phyloP scores from a whole-genome alignment of 768 basidiomycete species.

The Paxillus rubicundulus region DNA sequence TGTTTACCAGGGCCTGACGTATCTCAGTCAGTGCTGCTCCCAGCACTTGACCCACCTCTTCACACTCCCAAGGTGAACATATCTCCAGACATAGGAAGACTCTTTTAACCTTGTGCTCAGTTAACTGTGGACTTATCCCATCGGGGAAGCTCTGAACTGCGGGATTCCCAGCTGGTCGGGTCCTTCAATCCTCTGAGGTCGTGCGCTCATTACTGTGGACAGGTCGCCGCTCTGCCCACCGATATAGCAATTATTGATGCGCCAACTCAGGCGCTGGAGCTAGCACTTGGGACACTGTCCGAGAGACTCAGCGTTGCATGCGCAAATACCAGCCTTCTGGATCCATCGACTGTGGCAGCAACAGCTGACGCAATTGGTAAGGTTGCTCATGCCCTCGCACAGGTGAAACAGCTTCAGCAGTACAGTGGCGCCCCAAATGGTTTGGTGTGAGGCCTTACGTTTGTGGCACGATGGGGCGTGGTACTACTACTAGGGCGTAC shows the following conservation, averaged over 20 bases:
- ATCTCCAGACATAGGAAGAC: neutral
- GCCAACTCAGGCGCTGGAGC: conserved; percentile 49
- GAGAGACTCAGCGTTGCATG: conserved; percentile 47
- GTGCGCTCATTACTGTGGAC: conserved; percentile 4
- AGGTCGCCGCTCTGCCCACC: conserved; percentile 18
- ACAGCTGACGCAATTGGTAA: conserved; percentile 71
- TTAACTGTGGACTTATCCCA: conserved; percentile 19
- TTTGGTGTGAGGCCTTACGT: conserved; percentile 3
- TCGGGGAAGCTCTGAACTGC: conserved; percentile 13
- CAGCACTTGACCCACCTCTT: conserved; percentile 31
- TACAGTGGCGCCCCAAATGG: conserved; percentile 17
- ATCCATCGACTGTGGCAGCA: conserved; percentile 49
- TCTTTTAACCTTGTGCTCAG: conserved; percentile 15
- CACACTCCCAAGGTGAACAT: conserved; percentile 27
- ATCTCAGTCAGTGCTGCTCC: conserved; percentile 28
- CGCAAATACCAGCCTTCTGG: conserved; percentile 35
- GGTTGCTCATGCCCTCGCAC: conserved; percentile 57
- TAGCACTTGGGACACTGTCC: conserved; percentile 51
- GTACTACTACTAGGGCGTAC: neutral
- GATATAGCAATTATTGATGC: conserved; percentile 16
- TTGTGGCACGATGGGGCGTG: conserved; percentile 12
- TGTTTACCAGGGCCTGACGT: neutral
- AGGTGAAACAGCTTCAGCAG: conserved; percentile 57
- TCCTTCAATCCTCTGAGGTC: neutral
- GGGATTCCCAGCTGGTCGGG: conserved; percentile 17